Base-by-base conservation (phyloP, 73 alveolate genomes). In the Paramecium biaurelia region DNA sequence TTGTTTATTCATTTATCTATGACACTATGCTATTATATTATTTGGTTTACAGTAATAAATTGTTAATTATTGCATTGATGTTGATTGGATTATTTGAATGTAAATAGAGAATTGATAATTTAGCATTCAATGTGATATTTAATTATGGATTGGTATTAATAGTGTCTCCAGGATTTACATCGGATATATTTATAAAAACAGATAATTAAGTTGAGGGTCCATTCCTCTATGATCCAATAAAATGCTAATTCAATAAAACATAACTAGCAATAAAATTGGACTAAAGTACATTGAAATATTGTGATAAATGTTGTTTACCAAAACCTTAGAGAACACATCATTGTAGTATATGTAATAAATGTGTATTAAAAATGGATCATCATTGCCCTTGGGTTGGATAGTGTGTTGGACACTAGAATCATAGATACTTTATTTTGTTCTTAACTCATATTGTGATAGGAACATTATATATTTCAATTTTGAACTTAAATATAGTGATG, bases 301-400 rank as follows among this genome's bases (percentile, higher is more conserved):
- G 99, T 42, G 76, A 94, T 72, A 32, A 45, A 58, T 96, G 99
- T 85, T 58, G 93, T 24, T 93, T 93, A 84, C 90, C 93, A 53
- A 96, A 96, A 85, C 99, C 99, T 26, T 92, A 93, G 85, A 95
- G 99, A 86, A 49, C 99, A 15, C 99, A 96, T 92, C 99, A 96
- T 95, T 96, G 99, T 28, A 86, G 97, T 37, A 79, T 96, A 34
- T 96, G 99, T 58, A 85, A 92, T 5, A 92, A 89, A 70, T 96
- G 99, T 34, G 85, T 96, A 18, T 56, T 96, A 7, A 95, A 96
- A 67, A 96, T 96, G 99, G 99, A 96, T 74, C 99, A 96, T 92
- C 99, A 96, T 92, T 96, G 99, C 53, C 98, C 98, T 45, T 96
- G 97, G 98, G 89, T 96, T 24, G 95, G 95, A 67, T 93, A 96